Evolutionary conservation across 805 yeast species (phyloP).

Genomic region (Priceomyces melissophilus): DNA sequence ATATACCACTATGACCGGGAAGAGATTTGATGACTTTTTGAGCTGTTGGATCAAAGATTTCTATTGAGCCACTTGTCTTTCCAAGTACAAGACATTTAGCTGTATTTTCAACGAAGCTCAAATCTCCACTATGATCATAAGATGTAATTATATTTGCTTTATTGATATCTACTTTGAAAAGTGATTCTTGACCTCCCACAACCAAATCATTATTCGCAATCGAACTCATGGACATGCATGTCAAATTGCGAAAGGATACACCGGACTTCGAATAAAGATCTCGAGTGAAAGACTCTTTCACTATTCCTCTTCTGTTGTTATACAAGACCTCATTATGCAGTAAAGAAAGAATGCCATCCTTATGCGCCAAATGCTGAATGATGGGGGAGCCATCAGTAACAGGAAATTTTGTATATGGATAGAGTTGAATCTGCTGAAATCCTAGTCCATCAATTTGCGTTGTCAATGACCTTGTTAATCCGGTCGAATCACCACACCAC

Average conservation of each 20-base stretch:
- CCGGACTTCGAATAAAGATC: constrained; percentile 11
- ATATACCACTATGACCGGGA: constrained; percentile 55
- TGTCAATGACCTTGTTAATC: constrained; percentile 38
- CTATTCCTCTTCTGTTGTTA: constrained; percentile 33
- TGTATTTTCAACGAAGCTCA: constrained; percentile 43
- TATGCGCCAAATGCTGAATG: constrained; percentile 26
- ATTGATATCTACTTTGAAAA: constrained; percentile 33
- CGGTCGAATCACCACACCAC: constrained; percentile 79
- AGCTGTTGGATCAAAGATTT: constrained; percentile 57
- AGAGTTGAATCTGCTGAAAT: constrained; percentile 18
- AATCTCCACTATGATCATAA: constrained; percentile 42
- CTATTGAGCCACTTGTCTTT: constrained; percentile 56
- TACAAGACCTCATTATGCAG: constrained; percentile 29
- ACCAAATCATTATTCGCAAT: constrained; percentile 28
- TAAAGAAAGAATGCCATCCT: constrained; percentile 32
- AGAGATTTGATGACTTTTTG: constrained; percentile 49
- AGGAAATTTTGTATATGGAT: constrained; percentile 37
- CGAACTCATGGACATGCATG: constrained; percentile 32
- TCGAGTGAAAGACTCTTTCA: constrained; percentile 14
- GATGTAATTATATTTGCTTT: constrained; percentile 21
- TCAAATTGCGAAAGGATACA: constrained; percentile 17
- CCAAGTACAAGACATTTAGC: constrained; percentile 58
- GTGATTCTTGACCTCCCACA: constrained; percentile 18
- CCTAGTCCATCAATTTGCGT: constrained; percentile 17
- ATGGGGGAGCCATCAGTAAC: constrained; percentile 24